Conservation (phyloP, 1,139 yeast genomes). For the Scheffersomyces insectosa region DNA sequence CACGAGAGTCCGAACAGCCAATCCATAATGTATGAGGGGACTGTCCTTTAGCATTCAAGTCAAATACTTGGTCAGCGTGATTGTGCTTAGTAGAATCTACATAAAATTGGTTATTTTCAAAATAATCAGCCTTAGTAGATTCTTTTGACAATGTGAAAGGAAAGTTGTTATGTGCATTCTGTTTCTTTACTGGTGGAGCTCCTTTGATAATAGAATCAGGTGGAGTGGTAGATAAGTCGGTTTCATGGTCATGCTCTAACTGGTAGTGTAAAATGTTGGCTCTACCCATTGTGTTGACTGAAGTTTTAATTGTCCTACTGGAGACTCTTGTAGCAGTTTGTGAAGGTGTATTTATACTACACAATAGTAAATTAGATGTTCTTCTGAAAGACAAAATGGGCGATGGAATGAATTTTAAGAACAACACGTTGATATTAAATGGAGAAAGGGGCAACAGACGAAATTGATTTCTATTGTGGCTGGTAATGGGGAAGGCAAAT, state of each 20-base stretch:
- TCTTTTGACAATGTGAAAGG: slow-evolving; percentile 60
- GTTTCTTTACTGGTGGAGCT: slow-evolving; percentile 3
- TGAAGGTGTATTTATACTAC: no score
- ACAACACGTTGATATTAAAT: no score
- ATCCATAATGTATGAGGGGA: slow-evolving; percentile 93
- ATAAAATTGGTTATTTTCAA: slow-evolving; percentile 68
- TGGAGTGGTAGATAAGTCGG: slow-evolving; percentile 26
- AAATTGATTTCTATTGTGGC: no score
- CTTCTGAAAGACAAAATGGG: no score
- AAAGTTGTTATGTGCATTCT: slow-evolving; percentile 20
- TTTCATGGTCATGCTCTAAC: slow-evolving; percentile 42
- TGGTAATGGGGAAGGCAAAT: no score
- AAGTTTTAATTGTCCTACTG: slow-evolving; percentile 3
- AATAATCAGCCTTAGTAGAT: slow-evolving; percentile 63
- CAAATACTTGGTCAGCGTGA: slow-evolving; percentile 64
- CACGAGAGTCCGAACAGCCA: slow-evolving; percentile 94
- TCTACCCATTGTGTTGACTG: slow-evolving; percentile 37
- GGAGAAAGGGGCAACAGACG: no score
- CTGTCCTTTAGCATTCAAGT: slow-evolving; percentile 80
- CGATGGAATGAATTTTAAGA: no score
- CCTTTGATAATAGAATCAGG: slow-evolving; percentile 1
- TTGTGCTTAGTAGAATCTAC: slow-evolving; percentile 59
- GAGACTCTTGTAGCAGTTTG: neutral
- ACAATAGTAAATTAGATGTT: no score
- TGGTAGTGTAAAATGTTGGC: slow-evolving; percentile 45